phyloP scores from a whole-genome alignment of 345 rosid genomes.

The Brassica napus region DNA sequence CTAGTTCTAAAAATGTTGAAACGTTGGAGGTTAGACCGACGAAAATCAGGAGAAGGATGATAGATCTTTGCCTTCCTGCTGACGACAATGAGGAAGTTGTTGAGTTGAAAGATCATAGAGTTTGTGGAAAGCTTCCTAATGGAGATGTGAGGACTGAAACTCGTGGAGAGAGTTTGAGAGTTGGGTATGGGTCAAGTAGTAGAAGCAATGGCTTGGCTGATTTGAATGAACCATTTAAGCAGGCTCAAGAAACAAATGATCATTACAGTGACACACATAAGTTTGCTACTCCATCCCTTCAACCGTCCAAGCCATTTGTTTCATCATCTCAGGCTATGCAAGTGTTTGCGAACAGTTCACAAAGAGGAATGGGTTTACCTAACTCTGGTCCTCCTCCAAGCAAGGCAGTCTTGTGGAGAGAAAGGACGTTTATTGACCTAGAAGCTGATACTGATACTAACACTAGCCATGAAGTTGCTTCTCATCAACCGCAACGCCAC shows the following conservation, averaged over 20 bases:
- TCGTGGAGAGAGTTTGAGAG: constrained; percentile 42
- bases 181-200: constrained; percentile 30
- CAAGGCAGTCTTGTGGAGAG: constrained; percentile 56
- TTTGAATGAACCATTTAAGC: constrained; percentile 54
- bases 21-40: constrained; percentile 37
- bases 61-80: constrained; percentile 66
- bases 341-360: constrained; percentile 45
- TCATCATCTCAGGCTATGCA: constrained; percentile 31
- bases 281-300: constrained; percentile 31
- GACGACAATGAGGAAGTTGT: constrained; percentile 48
- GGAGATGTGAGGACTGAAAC: constrained; percentile 36
- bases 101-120: constrained; percentile 37
- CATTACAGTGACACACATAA: constrained; percentile 33
- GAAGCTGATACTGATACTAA: constrained; percentile 46
- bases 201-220: constrained; percentile 43
- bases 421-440: constrained; percentile 47
- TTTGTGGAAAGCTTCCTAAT: constrained; percentile 43
- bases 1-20: constrained; percentile 37
- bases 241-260: constrained; percentile 44
- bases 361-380: constrained; percentile 45
- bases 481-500: constrained; percentile 39
- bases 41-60: constrained; percentile 51
- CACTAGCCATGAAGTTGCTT: constrained; percentile 49
- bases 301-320: constrained; percentile 24
- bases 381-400: constrained; percentile 56